phyloP scores from a whole-genome alignment of 306 rosid species.

The Corylus heterophylla region DNA sequence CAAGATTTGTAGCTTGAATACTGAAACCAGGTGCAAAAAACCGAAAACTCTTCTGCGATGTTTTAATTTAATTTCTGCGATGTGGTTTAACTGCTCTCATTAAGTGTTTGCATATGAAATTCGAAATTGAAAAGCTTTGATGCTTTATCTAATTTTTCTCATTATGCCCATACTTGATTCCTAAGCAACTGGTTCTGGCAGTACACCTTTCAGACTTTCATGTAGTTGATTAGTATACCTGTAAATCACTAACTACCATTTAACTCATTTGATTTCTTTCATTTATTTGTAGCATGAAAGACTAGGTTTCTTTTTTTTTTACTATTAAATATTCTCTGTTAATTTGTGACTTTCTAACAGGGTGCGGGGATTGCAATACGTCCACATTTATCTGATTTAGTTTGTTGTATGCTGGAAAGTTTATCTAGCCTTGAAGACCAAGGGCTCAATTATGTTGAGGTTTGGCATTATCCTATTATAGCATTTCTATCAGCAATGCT shows the following conservation, averaged over 20 bases:
- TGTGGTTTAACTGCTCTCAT: neutral
- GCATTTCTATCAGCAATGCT: conserved; percentile 12
- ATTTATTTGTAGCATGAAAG: conserved; percentile 1
- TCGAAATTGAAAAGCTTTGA: neutral
- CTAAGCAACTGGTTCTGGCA: neutral
- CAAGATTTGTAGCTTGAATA: neutral
- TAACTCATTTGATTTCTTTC: neutral
- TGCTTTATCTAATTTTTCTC: neutral
- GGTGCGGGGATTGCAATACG: conserved; percentile 91
- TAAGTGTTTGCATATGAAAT: neutral
- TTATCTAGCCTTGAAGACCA: conserved; percentile 97
- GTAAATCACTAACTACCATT: neutral
- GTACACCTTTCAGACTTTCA: neutral
- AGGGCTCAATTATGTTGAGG: conserved; percentile 93
- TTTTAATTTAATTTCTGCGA: neutral
- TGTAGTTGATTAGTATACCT: neutral
- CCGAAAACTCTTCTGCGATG: neutral
- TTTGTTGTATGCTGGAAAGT: conserved; percentile 98
- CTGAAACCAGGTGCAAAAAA: neutral
- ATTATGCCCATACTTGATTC: neutral
- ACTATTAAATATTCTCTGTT: conserved; percentile 5
- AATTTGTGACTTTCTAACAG: conserved; percentile 41
- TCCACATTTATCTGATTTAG: conserved; percentile 84
- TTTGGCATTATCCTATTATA: conserved; percentile 39
- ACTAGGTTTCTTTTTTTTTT: neutral